Evolutionary conservation across 2,329 filamentous ascomycete genomes (phyloP).

Genomic region (Epichloe elymi): DNA sequence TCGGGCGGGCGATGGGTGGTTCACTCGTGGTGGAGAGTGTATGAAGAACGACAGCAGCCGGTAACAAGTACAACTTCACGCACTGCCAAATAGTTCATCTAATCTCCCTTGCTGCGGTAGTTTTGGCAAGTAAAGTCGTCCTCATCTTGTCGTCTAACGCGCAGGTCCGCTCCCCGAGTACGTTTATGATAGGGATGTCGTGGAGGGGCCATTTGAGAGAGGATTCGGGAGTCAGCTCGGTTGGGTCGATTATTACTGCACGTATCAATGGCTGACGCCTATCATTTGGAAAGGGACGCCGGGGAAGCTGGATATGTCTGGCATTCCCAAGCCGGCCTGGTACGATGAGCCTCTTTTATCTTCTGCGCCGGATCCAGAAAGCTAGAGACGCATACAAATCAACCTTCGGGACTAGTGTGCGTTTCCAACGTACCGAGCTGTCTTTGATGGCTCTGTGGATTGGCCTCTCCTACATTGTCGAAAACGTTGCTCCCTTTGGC

Average conservation of each 20-base stretch:
- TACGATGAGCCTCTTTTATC: constrained; percentile 40
- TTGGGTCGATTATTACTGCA: constrained; percentile 38
- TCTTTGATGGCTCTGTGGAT: constrained; percentile 31
- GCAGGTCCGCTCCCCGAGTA: too few relatives aligned
- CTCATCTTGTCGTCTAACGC: too few relatives aligned
- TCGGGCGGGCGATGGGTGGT: neutral
- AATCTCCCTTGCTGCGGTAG: too few relatives aligned
- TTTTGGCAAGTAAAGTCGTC: too few relatives aligned
- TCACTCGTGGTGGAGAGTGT: neutral
- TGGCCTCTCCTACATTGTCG: constrained; percentile 24
- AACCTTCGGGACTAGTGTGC: constrained; percentile 32
- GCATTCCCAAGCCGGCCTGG: constrained; percentile 37
- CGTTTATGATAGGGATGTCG: too few relatives aligned
- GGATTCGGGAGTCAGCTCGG: too few relatives aligned
- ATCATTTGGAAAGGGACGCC: constrained; percentile 34
- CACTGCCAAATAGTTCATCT: too few relatives aligned
- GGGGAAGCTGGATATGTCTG: constrained; percentile 30
- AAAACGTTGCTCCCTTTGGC: constrained; percentile 38
- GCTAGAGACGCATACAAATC: constrained; percentile 29
- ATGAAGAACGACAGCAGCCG: too few relatives aligned
- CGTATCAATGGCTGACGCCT: constrained; percentile 37
- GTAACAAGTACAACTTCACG: too few relatives aligned
- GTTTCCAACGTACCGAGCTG: constrained; percentile 30
- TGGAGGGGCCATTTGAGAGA: too few relatives aligned
- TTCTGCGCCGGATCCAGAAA: constrained; percentile 29